Evolutionary conservation across 768 basidiomycete species (phyloP).

Genomic region (Mycena latifolia): DNA sequence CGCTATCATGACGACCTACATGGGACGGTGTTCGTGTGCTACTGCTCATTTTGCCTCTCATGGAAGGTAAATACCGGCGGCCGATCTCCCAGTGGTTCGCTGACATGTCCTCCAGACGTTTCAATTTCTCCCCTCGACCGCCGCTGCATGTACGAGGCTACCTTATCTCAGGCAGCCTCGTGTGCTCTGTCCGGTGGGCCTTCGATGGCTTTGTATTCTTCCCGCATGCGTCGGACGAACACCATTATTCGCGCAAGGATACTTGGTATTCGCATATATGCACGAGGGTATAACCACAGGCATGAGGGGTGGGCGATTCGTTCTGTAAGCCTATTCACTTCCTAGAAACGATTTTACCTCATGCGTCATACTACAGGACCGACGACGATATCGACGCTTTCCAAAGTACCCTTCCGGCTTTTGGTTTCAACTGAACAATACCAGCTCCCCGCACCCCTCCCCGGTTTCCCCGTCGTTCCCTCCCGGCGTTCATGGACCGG

Average conservation of each 20-base stretch:
- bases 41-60: slow-evolving; percentile 83
- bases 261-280: slow-evolving; percentile 92
- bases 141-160: slow-evolving; percentile 81
- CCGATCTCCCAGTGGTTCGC: slow-evolving; percentile 1
- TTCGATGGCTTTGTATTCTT: slow-evolving; percentile 47
- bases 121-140: slow-evolving; percentile 59
- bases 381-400: slow-evolving; percentile 84
- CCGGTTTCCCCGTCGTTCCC: slow-evolving; percentile 53
- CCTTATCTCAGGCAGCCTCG: slow-evolving; percentile 84
- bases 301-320: slow-evolving; percentile 85
- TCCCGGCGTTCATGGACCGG: slow-evolving; percentile 14
- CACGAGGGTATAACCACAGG: slow-evolving; percentile 89
- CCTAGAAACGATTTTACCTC: slow-evolving; percentile 14
- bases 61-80: slow-evolving; percentile 74
- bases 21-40: slow-evolving; percentile 91
- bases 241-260: slow-evolving; percentile 79
- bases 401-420: slow-evolving; percentile 68
- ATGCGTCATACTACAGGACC: slow-evolving; percentile 54
- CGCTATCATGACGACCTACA: slow-evolving; percentile 81
- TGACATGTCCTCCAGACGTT: slow-evolving; percentile 29
- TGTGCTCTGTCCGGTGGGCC: slow-evolving; percentile 67
- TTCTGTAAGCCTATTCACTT: slow-evolving; percentile 66
- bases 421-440: slow-evolving; percentile 43
- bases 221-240: slow-evolving; percentile 68
- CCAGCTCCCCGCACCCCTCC: slow-evolving; percentile 46